Evolutionary conservation across 768 basidiomycete species (phyloP), one percentile per base, ranked within the genome.

Genomic region (Porphyrellus cyaneotinctus): DNA sequence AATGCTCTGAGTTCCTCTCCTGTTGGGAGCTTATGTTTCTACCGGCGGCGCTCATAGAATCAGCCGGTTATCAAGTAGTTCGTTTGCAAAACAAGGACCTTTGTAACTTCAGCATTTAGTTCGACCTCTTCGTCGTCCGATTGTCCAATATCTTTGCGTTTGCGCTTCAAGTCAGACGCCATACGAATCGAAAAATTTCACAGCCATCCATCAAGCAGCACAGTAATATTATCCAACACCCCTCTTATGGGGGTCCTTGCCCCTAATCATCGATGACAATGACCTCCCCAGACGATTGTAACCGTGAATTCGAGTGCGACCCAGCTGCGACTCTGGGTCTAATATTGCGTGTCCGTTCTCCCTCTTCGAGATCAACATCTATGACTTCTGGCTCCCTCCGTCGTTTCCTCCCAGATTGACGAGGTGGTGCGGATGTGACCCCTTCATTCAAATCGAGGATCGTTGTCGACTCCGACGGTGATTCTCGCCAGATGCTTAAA

Each of bases 1-100:
- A 93, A 84, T 7, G 69, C 70, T 49, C 82, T 76, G 41, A 93
- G 72, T 65, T 93, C 88, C 53, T 82, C 79, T 42, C 85, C 84
- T 17, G 82, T 82, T 15, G 86, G 85, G 4, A 83, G 80, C 57
- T 78, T 80, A 35, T 65, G 64, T 57, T 64, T 64, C 61, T 64
- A 58, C 28, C 41, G 14, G 4, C 0, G 9, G 26, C 9, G 9
- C 26, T 28, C n/a, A 28, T 28, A 28, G 12, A 3, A 24, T 59
- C 17, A 47, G 60, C 43, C 32, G 32, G 17, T 13, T 9, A 4
- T 33, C 12, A 9, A 32, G 11, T 30, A 3, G 18, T 9, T 22
- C 22, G 9, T n/a, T n/a, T n/a, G 49, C 28, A 5, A 47, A 39
- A 46, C n/a, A 24, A 46, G 43, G 28, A 65, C 64, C 63, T 63